Percentiles rank a stretch among this genome's conserved stretches.
Evolutionary conservation across 352 stramenopile genomes (phyloP).

Genomic region (Peronosclerospora sorghi): DNA sequence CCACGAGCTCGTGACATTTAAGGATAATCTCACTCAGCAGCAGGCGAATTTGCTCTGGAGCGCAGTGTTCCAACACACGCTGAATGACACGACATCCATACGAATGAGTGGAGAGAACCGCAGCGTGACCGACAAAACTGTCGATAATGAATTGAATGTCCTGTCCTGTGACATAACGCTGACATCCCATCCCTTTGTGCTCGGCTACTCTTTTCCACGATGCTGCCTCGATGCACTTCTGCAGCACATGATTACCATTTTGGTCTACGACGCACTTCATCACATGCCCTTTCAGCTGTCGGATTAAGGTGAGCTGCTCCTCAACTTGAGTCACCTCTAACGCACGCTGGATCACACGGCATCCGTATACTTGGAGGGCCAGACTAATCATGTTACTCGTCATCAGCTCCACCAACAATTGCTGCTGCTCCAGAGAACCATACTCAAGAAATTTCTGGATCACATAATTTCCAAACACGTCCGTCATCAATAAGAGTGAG

Average conservation of each 20-base stretch:
- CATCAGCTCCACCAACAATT: conserved; percentile 78
- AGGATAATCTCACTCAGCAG: conserved; percentile 91
- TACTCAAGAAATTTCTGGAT: conserved; percentile 97
- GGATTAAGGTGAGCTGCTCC: conserved; percentile 69
- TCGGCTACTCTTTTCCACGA: conserved; percentile 36
- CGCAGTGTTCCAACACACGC: conserved; percentile 93
- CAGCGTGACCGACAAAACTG: conserved; percentile 88
- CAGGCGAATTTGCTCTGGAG: conserved; percentile 82
- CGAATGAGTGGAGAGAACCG: conserved; percentile 90
- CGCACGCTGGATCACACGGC: conserved; percentile 93
- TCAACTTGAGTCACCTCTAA: conserved; percentile 64
- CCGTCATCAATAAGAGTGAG: conserved; percentile 76
- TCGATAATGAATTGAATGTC: conserved; percentile 97
- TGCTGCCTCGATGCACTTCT: conserved; percentile 95
- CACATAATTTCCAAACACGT: conserved; percentile 99
- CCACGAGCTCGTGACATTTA: conserved; percentile 77
- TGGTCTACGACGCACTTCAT: conserved; percentile 95
- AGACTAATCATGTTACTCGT: conserved; percentile 91
- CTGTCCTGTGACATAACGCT: conserved; percentile 46
- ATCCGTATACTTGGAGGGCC: conserved; percentile 94
- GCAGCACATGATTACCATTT: conserved; percentile 98
- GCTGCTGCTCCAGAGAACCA: conserved; percentile 82
- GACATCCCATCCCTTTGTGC: conserved; percentile 9
- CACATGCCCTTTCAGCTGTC: conserved; percentile 68
- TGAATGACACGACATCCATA: conserved; percentile 98